These are phyloP conservation scores for Cyclotella kingstonii DNA, from an alignment of 108 stramenopile genomes.

Conservation along the genomic window DNA sequence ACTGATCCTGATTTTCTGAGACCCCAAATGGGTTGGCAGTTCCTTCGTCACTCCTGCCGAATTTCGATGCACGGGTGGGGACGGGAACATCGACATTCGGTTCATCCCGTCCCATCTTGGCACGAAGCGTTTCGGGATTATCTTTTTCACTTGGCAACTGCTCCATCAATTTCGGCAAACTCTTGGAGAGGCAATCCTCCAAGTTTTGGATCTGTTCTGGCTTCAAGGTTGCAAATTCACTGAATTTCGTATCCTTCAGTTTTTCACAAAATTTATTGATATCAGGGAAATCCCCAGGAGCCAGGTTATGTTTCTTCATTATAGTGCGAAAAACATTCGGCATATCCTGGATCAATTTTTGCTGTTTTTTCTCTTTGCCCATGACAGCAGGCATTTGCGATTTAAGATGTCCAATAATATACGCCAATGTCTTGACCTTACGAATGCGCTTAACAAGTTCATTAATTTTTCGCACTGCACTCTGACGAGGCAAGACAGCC, in stretches of 20 bases:
- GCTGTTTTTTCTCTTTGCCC: conserved; percentile 97
- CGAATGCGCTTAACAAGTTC: conserved; percentile 98
- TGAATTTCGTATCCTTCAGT: conserved; percentile 75
- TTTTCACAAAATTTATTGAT: conserved; percentile 77
- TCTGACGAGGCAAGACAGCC: conserved; percentile 90
- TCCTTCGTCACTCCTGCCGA: conserved; percentile 51
- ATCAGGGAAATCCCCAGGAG: conserved; percentile 89
- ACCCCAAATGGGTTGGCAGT: conserved; percentile 80
- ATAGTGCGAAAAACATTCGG: conserved; percentile 92
- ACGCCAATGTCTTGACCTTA: conserved; percentile 92
- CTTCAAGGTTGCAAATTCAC: conserved; percentile 60
- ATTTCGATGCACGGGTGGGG: conserved; percentile 62
- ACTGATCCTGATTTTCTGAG: conserved; percentile 65
- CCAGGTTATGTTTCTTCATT: conserved; percentile 88
- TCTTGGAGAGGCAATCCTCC: conserved; percentile 42
- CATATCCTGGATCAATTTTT: conserved; percentile 89
- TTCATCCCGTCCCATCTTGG: conserved; percentile 51
- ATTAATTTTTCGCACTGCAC: conserved; percentile 96
- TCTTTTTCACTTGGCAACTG: conserved; percentile 84
- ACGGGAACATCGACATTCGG: conserved; percentile 39
- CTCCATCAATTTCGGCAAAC: conserved; percentile 69
- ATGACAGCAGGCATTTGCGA: conserved; percentile 95
- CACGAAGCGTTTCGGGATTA: conserved; percentile 71
- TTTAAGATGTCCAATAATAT: conserved; percentile 92
- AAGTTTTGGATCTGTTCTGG: conserved; percentile 44